phyloP scores from a whole-genome alignment of 2,329 filamentous ascomycete species.

The Colletotrichum endophyticum region DNA sequence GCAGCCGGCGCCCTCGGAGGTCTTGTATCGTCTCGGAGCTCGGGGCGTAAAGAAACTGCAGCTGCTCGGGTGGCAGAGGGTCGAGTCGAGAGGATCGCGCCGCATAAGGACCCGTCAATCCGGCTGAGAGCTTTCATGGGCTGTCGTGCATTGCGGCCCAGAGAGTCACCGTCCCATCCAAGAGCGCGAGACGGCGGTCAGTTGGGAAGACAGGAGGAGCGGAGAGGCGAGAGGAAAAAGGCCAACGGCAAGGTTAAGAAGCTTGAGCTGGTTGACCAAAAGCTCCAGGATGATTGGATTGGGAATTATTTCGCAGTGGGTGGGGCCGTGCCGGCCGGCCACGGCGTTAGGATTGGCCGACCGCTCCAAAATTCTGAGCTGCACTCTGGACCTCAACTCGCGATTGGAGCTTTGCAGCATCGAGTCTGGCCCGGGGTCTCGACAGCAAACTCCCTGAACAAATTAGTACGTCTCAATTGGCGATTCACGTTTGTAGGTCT shows the following conservation, averaged over 20 bases:
- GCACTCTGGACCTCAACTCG: neutral
- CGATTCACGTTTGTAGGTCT: too few relatives aligned
- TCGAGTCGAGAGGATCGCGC: constrained; percentile 57
- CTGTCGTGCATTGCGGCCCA: constrained; percentile 49
- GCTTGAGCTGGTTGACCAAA: constrained; percentile 8
- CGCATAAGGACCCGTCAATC: constrained; percentile 65
- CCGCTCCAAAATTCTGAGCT: constrained; percentile 21
- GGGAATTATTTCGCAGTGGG: constrained; percentile 18
- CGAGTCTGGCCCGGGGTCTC: neutral
- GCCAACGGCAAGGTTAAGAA: neutral
- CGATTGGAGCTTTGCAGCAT: neutral
- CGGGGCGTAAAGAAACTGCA: constrained; percentile 3
- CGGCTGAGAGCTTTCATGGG: constrained; percentile 66
- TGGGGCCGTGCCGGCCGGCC: constrained; percentile 3
- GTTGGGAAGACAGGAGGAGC: neutral
- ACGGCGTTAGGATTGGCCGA: constrained; percentile 23
- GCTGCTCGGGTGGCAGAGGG: constrained; percentile 29
- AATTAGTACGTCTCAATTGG: neutral
- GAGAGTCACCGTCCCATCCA: constrained; percentile 14
- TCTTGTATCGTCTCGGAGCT: constrained; percentile 14
- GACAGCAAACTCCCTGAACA: neutral
- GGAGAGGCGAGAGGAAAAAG: neutral
- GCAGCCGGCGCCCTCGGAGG: constrained; percentile 7
- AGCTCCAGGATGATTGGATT: constrained; percentile 10
- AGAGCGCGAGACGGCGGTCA: neutral